Evolutionary conservation across 169 alveolate species (phyloP), one percentile per base, ranked within the genome.

Genomic region (Pseudocohnilembus persalinus): DNA sequence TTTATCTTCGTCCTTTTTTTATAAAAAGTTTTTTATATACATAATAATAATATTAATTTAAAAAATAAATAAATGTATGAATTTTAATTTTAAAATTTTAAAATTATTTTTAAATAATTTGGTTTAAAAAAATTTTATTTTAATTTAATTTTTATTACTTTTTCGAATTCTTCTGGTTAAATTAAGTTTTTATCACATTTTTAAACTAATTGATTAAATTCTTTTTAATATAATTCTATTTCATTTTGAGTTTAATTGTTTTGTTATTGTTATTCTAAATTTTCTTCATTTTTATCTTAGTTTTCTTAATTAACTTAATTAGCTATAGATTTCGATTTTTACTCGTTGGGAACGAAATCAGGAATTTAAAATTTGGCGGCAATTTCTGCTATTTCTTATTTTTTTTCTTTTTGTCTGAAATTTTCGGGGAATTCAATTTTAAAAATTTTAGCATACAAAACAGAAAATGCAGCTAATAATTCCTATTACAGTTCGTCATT

Each of bases 1-100:
- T 1, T 83, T 30, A 88, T 95, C 98, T 76, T 92, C 88, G 77
- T 95, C 98, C 82, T 95, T 95, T 84, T n/a, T n/a, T n/a, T n/a
- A n/a, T n/a, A n/a, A n/a, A n/a, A n/a, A n/a, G n/a, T n/a, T n/a
- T n/a, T n/a, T n/a, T n/a, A n/a, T n/a, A n/a, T n/a, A n/a, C n/a
- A n/a, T n/a, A n/a, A n/a, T n/a, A n/a, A n/a, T n/a, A 49, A 49
- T 11, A 49, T 49, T 11, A 11, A 49, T 49, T 49, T 49, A 11
- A 11, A 11, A 49, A 11, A 11, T 49, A 11, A 49, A 49, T 11
- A 49, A 49, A 11, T 49, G 68, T 49, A 11, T 49, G 20, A 49
- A 49, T 49, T 49, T 49, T 49, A 49, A 49, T 49, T 11, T 49
- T 49, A 11, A 49, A 49, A 49, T 49, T 20, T 49, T 49, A 49